phyloP scores from a whole-genome alignment of 306 rosid species.

The Cucurbita moschata region DNA sequence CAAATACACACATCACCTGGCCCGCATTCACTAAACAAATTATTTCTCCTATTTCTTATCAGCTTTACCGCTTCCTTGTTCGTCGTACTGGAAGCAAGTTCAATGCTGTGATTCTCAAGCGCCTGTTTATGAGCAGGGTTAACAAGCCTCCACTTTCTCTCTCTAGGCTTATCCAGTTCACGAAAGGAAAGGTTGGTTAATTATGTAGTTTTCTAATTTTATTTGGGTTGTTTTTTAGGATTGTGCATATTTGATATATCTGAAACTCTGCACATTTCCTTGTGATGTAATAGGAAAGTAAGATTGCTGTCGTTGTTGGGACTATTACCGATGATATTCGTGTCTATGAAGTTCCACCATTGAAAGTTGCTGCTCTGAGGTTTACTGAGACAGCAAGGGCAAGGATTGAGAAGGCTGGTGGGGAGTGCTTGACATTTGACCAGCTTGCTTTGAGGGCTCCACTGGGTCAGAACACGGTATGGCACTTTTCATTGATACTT shows the following conservation, averaged over 20 bases:
- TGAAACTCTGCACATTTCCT: background rate
- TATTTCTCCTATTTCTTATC: constrained; percentile 2
- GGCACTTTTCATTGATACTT: background rate
- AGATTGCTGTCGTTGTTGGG: constrained; percentile 64
- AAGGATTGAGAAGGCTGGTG: constrained; percentile 67
- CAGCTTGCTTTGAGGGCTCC: constrained; percentile 66
- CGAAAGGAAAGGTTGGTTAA: constrained; percentile 49
- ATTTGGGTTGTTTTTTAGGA: background rate
- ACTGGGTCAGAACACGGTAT: constrained; percentile 74
- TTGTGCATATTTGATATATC: background rate
- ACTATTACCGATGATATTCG: constrained; percentile 55
- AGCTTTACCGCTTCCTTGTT: constrained; percentile 84
- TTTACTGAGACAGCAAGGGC: constrained; percentile 76
- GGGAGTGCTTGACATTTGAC: constrained; percentile 74
- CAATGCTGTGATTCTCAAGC: constrained; percentile 63
- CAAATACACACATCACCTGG: background rate
- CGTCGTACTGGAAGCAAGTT: constrained; percentile 73
- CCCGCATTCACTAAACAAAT: background rate
- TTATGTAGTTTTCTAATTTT: background rate
- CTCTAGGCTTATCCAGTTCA: constrained; percentile 50
- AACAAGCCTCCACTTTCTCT: constrained; percentile 74
- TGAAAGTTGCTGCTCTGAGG: constrained; percentile 66
- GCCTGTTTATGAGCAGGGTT: constrained; percentile 74
- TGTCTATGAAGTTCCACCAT: constrained; percentile 51
- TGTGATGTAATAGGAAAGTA: constrained; percentile 27